Conservation (phyloP, 2,329 filamentous ascomycete genomes). For the Seiridium cupressi region DNA sequence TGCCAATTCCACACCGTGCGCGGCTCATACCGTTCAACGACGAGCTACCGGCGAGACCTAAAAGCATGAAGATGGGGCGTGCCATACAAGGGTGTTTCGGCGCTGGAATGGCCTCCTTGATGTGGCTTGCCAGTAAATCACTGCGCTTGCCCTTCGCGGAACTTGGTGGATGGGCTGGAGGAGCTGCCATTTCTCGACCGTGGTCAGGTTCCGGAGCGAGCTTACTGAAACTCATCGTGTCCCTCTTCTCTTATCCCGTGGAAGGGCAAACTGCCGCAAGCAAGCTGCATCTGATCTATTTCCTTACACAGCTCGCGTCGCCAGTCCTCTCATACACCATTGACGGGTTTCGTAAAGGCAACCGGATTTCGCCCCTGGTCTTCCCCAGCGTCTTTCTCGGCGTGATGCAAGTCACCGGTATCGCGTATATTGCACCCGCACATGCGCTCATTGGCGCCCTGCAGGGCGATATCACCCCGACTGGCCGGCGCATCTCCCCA, state of each 20-base stretch:
- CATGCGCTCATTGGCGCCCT: constrained; percentile 12
- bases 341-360: constrained; percentile 19
- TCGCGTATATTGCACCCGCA: constrained; percentile 12
- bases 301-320: constrained; percentile 17
- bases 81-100: background rate
- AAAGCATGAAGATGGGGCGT: background rate
- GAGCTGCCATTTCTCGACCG: background rate
- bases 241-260: background rate
- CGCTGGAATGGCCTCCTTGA: background rate
- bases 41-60: constrained; percentile 14
- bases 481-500: constrained; percentile 10
- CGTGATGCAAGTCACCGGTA: constrained; percentile 12
- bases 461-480: constrained; percentile 2
- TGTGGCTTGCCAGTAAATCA: constrained; percentile 1
- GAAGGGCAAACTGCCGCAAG: background rate
- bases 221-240: background rate
- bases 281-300: constrained; percentile 11
- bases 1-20: constrained; percentile 11
- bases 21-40: constrained; percentile 13
- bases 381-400: constrained; percentile 14
- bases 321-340: constrained; percentile 18
- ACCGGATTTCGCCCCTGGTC: constrained; percentile 9
- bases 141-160: background rate
- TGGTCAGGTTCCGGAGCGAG: background rate
- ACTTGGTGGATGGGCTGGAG: background rate